Evolutionary conservation across 345 rosid species (phyloP), one percentile per base, ranked within the genome.

Genomic region (Erucastrum elatum): DNA sequence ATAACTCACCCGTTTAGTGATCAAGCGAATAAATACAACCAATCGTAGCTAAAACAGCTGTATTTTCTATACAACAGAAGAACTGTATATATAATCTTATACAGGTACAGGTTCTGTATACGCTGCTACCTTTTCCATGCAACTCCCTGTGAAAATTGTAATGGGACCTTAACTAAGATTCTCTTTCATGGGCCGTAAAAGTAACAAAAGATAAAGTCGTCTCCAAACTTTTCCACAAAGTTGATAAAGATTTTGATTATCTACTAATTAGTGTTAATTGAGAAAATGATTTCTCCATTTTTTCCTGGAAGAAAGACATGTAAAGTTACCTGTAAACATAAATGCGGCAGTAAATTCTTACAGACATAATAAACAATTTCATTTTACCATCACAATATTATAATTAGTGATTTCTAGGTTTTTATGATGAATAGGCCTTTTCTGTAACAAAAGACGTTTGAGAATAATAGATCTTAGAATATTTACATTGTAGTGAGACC

Each of bases 191-290:
- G 79, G 80, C 70, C 79, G 56, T 75, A 63, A 80, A 80, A 75
- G 82, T 74, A 80, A 70, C 71, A 70, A 80, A 74, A 44, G 83
- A 70, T 80, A 80, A 80, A 80, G 83, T 46, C 68, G 71, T 26
- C 71, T 65, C 53, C 72, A 70, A 80, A 10, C 76, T 80, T 79
- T 79, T 75, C 63, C 71, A 69, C 72, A 80, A 80, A 80, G 83
- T 41, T 70, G 83, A 80, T 44, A 30, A 68, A 80, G 80, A 80
- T 63, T 39, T n/a, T 2, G 4, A 51, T 29, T 8, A 75, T 66
- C 76, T n/a, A 44, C 33, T 33, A 61, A 15, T 59, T 66, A 44
- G 55, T 71, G 66, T 26, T 56, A 55, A 71, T 39, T 25, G 71
- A 35, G 46, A 64, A 53, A 53, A 51, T 5, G 5, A 51, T 51